Base-by-base conservation (phyloP, 441 rosid species). In the Mallotus japonicus region DNA sequence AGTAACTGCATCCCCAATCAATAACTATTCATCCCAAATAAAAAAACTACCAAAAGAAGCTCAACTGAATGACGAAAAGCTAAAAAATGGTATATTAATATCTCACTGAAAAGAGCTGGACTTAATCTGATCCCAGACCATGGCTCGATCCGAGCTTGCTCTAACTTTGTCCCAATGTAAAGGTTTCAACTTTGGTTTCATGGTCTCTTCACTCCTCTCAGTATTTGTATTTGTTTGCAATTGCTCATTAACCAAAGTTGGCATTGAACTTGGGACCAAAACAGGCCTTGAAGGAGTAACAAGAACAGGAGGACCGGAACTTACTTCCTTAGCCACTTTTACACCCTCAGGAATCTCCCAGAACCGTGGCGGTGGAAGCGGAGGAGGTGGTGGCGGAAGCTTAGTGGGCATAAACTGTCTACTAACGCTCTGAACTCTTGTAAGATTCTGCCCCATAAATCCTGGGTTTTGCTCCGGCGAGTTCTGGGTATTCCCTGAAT, bases 81-180 rank as follows among this genome's bases (percentile, higher is more conserved):
- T 24, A 69, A 59, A 69, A 57, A 28, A 28, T 34, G 17, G 32
- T 51, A 32, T 6, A 17, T 62, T 10, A 59, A 34, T 15, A 59
- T 71, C 98, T 92, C 74, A 94, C 97, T 92, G 95, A 81, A 94
- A 94, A 9, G 97, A 92, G 81, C 93, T 92, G 50, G 93, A 80
- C 79, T 85, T 88, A 17, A 92, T 75, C 83, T 92, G 96, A 80
- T 94, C 98, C 97, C 98, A 94, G 78, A 88, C 97, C 95, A 88
- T 94, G 60, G 71, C 93, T 58, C 91, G 87, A 72, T 87, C 92
- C 0, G 98, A 94, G 82, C 89, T 87, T 8, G 97, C 96, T 74
- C 89, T 80, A 71, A 94, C 98, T 86, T 94, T 94, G 76, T 94
- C 98, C 98, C 98, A 94, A 61, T 94, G 96, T 75, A 92, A 86